Conservation (phyloP, 306 rosid species). For the Chamaecrista fasciculata region DNA sequence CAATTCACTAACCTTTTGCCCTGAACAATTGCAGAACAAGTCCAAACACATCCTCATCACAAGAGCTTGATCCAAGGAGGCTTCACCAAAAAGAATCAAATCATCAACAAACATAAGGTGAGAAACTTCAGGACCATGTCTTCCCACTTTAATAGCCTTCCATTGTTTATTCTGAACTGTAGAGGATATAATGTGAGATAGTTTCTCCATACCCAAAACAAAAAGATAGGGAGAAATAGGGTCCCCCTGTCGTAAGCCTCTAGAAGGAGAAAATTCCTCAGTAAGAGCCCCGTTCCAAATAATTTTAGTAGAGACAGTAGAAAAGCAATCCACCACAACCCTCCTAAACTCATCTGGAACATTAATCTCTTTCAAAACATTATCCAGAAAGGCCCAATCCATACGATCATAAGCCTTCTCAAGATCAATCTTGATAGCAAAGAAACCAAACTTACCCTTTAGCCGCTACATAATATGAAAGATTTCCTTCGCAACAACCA, state of each 20-base stretch:
- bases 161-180: background rate
- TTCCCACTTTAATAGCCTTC: accelerated
- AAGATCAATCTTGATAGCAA: too few species aligned
- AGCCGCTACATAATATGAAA: background rate
- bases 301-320: background rate
- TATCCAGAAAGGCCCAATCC: background rate
- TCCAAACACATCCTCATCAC: too few species aligned
- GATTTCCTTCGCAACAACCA: background rate
- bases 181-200: background rate
- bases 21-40: too few species aligned
- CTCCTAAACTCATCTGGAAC: background rate
- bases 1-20: too few species aligned
- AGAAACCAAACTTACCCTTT: background rate
- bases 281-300: background rate
- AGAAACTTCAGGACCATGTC: background rate
- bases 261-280: background rate
- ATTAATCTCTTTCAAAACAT: background rate
- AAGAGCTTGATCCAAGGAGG: too few species aligned
- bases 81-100: background rate
- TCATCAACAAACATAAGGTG: background rate
- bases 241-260: background rate
- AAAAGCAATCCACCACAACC: background rate
- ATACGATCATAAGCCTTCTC: background rate
- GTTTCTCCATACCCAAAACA: background rate
- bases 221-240: background rate